Evolutionary conservation across 2,329 filamentous ascomycete genomes (phyloP).

Genomic region (Tolypocladium tropicale): DNA sequence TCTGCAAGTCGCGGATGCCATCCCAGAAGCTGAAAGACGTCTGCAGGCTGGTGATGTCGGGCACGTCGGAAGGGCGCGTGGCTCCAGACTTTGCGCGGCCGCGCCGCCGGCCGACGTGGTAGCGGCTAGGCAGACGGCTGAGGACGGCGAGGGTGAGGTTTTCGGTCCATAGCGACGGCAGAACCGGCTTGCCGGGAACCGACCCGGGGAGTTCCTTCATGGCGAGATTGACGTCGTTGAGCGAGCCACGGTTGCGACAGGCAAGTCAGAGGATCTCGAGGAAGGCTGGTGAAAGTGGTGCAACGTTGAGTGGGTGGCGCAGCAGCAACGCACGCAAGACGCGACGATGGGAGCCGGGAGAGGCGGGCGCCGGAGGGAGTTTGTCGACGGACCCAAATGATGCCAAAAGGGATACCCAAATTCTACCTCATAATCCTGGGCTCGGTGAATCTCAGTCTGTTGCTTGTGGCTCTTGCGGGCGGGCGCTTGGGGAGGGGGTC

Average conservation of each 20-base stretch:
- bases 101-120: constrained; percentile 26
- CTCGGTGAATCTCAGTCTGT: background rate
- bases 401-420: constrained; percentile 21
- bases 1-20: constrained; percentile 64
- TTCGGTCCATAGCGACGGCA: constrained; percentile 28
- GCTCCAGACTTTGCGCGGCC: constrained; percentile 28
- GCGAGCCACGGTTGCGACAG: constrained; percentile 6
- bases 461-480: background rate
- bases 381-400: constrained; percentile 7
- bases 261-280: background rate
- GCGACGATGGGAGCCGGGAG: background rate
- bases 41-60: constrained; percentile 66
- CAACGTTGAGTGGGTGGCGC: background rate
- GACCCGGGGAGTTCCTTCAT: constrained; percentile 29
- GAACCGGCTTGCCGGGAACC: constrained; percentile 28
- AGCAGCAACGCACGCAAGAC: background rate
- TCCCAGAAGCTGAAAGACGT: constrained; percentile 75
- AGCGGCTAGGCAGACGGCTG: constrained; percentile 30
- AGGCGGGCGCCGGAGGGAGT: background rate
- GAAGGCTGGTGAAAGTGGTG: background rate
- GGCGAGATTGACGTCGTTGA: constrained; percentile 1
- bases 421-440: constrained; percentile 25
- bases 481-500: background rate
- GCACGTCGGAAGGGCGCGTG: constrained; percentile 18
- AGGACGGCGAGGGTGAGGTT: constrained; percentile 31